Conservation (phyloP, 805 yeast genomes). For the Myxozyma nipponensis region DNA sequence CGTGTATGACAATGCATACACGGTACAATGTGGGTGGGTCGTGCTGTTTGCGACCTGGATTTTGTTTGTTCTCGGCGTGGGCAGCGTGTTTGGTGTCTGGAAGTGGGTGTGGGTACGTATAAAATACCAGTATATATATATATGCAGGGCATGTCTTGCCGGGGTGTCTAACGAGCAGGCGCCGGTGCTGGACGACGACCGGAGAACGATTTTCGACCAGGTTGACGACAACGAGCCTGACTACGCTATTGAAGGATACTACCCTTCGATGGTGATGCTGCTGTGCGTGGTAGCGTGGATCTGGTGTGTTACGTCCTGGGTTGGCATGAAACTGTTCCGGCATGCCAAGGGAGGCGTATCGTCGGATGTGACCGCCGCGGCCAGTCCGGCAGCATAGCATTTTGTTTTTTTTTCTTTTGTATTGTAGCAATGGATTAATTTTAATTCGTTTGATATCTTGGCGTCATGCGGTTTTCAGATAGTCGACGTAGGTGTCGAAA, state of each 20-base stretch:
- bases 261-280: constrained; percentile 36
- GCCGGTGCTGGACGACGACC: background rate
- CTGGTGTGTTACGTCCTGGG: constrained; percentile 75
- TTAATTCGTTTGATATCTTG: too few species aligned
- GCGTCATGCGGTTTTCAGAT: constrained; percentile 30
- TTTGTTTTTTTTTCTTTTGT: background rate
- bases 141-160: background rate
- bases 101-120: constrained; percentile 28
- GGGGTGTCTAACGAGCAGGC: background rate
- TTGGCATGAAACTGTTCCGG: constrained; percentile 72
- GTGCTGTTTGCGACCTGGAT: constrained; percentile 24
- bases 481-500: constrained; percentile 78
- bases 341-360: constrained; percentile 64
- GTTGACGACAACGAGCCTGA: constrained; percentile 13
- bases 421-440: background rate
- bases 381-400: background rate
- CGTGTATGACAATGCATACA: constrained; percentile 2
- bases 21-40: constrained; percentile 27
- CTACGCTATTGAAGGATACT: constrained; percentile 42
- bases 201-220: background rate
- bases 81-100: constrained; percentile 28
- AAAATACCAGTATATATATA: background rate
- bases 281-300: constrained; percentile 48
- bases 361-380: constrained; percentile 6
- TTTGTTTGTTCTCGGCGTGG: constrained; percentile 21